Conservation (phyloP, 345 rosid species). For the Eucalyptus sideroxylon region DNA sequence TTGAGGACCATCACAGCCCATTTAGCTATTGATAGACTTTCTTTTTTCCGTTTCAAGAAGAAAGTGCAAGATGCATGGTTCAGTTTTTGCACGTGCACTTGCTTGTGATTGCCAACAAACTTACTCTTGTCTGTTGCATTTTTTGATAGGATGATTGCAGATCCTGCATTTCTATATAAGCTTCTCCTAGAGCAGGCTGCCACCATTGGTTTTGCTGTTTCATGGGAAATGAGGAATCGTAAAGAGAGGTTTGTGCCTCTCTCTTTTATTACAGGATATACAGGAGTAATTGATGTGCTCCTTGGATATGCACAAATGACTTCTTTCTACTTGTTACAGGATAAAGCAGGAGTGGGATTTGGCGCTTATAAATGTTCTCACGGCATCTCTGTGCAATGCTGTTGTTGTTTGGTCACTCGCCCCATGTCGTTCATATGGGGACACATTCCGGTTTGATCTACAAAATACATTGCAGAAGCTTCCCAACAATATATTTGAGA, state of each 20-base stretch:
- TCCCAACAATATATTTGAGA: conserved; percentile 89
- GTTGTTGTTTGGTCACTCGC: conserved; percentile 85
- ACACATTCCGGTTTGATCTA: conserved; percentile 79
- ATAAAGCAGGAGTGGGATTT: conserved; percentile 93
- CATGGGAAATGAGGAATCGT: conserved; percentile 89
- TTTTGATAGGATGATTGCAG: conserved; percentile 78
- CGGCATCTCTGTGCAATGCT: conserved; percentile 77
- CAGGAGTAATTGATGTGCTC: not conserved
- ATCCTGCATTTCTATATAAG: conserved; percentile 80
- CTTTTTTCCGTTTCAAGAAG: not conserved
- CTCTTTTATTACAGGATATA: not conserved
- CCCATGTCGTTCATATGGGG: conserved; percentile 92
- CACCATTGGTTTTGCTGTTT: conserved; percentile 73
- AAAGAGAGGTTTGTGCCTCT: conserved; percentile 49
- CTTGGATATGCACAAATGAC: not conserved
- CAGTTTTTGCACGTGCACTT: not conserved
- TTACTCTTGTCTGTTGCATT: not conserved
- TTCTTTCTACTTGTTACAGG: conserved; percentile 9
- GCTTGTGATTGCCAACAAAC: not conserved
- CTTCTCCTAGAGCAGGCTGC: conserved; percentile 85
- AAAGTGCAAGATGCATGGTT: not conserved
- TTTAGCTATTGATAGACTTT: not conserved
- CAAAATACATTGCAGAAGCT: conserved; percentile 94
- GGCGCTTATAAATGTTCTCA: conserved; percentile 80
- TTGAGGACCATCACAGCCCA: not conserved